Evolutionary conservation across 495 filamentous ascomycete species (phyloP).

Genomic region (Neurospora sp.): DNA sequence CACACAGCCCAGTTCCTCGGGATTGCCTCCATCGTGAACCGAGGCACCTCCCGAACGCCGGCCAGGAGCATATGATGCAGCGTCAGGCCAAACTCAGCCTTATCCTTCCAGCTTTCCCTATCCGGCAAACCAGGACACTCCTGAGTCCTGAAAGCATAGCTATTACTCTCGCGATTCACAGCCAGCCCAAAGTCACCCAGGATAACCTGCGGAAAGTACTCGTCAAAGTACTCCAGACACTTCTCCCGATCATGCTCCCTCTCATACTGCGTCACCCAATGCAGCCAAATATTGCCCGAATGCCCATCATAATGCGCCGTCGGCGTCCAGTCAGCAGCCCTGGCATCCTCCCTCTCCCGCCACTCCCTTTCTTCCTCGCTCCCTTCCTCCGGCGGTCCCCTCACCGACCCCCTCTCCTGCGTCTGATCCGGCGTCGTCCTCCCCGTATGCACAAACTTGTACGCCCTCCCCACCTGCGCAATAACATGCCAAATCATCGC

Average conservation of each 20-base stretch:
- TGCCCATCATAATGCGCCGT: slow-evolving; percentile 3
- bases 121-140: not conserved
- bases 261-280: slow-evolving; percentile 9
- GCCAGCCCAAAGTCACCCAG: slow-evolving; percentile 1
- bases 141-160: rapidly evolving
- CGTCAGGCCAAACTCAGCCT: not conserved
- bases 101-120: slow-evolving; percentile 3
- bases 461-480: slow-evolving; percentile 4
- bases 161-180: not conserved
- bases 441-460: slow-evolving; percentile 6
- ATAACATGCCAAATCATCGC: slow-evolving; percentile 15
- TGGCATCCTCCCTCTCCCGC: not conserved
- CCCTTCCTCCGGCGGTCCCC: not conserved
- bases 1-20: not conserved
- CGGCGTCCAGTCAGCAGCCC: not conserved
- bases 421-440: not conserved
- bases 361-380: not conserved
- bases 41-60: not conserved
- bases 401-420: not conserved
- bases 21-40: not conserved
- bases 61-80: not conserved
- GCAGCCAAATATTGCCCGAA: slow-evolving; percentile 3
- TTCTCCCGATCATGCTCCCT: not conserved
- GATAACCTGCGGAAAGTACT: slow-evolving; percentile 2
- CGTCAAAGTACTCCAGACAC: not conserved